phyloP scores from a whole-genome alignment of 108 stramenopile genomes.

The Pelagomonas calceolata region DNA sequence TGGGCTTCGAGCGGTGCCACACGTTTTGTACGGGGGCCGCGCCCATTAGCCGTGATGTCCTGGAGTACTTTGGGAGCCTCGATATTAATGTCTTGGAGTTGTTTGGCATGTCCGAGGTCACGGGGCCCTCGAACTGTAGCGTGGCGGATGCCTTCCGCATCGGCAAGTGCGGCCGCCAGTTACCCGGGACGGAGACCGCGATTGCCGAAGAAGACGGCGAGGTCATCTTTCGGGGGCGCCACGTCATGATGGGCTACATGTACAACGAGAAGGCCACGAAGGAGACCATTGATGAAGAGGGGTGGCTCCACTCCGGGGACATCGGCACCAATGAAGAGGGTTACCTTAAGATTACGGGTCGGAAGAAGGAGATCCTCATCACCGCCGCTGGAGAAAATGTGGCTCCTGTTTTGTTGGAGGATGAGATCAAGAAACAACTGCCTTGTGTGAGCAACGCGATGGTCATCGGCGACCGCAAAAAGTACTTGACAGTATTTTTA shows the following conservation, averaged over 20 bases:
- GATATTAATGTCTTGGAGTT: conserved; percentile 45
- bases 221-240: conserved; percentile 52
- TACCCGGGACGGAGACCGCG: not conserved
- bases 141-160: conserved; percentile 10
- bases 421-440: conserved; percentile 38
- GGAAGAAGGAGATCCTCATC: conserved; percentile 35
- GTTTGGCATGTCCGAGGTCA: conserved; percentile 52
- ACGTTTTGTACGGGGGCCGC: conserved; percentile 42
- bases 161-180: conserved; percentile 19
- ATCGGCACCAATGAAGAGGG: conserved; percentile 16
- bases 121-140: conserved; percentile 33
- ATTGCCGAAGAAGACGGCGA: conserved; percentile 17
- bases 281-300: conserved; percentile 48
- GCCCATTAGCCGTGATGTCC: conserved; percentile 39
- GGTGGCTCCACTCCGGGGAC: conserved; percentile 55
- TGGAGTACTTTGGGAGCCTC: conserved; percentile 50
- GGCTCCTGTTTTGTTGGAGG: conserved; percentile 46
- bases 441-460: conserved; percentile 35
- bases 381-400: conserved; percentile 46
- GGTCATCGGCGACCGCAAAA: conserved; percentile 45
- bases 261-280: conserved; percentile 47
- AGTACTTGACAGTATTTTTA: conserved; percentile 35
- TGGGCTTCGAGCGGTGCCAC: conserved; percentile 1
- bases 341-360: conserved; percentile 25
- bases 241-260: conserved; percentile 72